Base-by-base conservation (phyloP, 2,329 filamentous ascomycete genomes). In the Davidsoniella neocaledoniae region DNA sequence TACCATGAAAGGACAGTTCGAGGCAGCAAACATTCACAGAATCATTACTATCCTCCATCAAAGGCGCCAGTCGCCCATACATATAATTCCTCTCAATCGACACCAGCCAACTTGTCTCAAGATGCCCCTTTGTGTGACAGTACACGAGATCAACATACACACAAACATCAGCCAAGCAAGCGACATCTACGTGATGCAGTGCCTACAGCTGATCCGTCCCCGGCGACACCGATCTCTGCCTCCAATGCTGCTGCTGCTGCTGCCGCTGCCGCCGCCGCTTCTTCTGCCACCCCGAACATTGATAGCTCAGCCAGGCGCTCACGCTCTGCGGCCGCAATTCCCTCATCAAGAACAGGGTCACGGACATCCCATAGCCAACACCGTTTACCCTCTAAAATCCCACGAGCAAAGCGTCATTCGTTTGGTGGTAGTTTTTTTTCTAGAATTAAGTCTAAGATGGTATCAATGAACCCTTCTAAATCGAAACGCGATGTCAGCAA, bases 401-500 rank as follows among this genome's bases (percentile, higher is more conserved):
- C 14, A 16, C 46, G 46, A 23, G 17, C 43, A 8, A 47, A 46
- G 10, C 51, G 48, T 38, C 16, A 40, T n/a, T 53, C 43, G 8
- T 38, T 53, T 40, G 45, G 51, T 26, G 36, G 48, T 29, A 17
- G 46, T 25, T 48, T 53, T 10, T 47, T 50, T 40, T 43, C 51
- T 25, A 40, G 43, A 14, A 46, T 53, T 43, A 50, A 23, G 46
- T 53, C 51, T 48, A 53, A 53, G 43, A 42, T 49, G 43, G 21
- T 40, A 14, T 39, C 39, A 41, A 43, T 48, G 26, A 48, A 48
- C n/a, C 26, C 43, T 14, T 43, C 43, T 4, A 46, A 26, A 29
- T 17, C 25, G 9, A 50, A 53, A 46, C 16, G 21, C 43, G 7
- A 39, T 12, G 17, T 40, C 12, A 25, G 17, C 29, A 33, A 12